These are phyloP conservation scores for Amanita subjunquillea DNA, from an alignment of 768 basidiomycete species.

Conservation along the genomic window DNA sequence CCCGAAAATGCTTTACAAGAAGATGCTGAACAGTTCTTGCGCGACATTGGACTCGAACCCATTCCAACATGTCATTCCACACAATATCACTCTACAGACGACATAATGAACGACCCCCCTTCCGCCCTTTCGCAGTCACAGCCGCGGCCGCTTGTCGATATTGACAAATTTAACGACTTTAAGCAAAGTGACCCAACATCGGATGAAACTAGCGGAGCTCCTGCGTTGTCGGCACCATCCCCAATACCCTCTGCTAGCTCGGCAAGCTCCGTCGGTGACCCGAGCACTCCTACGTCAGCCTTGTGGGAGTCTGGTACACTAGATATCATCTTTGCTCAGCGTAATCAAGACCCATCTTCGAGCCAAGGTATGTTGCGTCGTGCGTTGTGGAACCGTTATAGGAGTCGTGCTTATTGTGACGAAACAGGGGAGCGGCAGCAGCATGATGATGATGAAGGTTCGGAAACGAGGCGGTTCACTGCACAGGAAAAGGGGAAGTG, in stretches of 20 bases:
- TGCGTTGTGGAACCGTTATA: slow-evolving; percentile 8
- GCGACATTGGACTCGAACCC: neutral
- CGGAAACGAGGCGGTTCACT: neutral
- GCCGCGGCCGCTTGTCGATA: neutral
- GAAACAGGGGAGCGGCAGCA: neutral
- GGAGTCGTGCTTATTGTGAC: slow-evolving; percentile 8
- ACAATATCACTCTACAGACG: neutral
- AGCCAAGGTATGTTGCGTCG: slow-evolving; percentile 19
- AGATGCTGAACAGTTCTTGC: slow-evolving; percentile 1
- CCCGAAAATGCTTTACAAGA: neutral
- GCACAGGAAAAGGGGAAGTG: slow-evolving; percentile 2
- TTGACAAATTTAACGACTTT: neutral
- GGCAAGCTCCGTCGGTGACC: slow-evolving; percentile 23
- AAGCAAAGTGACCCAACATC: neutral
- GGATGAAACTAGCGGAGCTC: neutral
- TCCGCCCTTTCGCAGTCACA: neutral
- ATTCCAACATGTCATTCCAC: neutral
- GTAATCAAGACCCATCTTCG: slow-evolving; percentile 9
- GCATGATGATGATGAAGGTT: slow-evolving; percentile 9
- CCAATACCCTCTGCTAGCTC: slow-evolving; percentile 15
- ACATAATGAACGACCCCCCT: neutral
- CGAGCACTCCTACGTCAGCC: slow-evolving; percentile 26
- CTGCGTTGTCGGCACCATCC: slow-evolving; percentile 9
- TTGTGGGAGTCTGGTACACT: slow-evolving; percentile 24
- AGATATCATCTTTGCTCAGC: slow-evolving; percentile 14